These are phyloP conservation scores for Aquanectria penicillioides DNA, from an alignment of 2,329 filamentous ascomycete genomes.

Conservation along the genomic window DNA sequence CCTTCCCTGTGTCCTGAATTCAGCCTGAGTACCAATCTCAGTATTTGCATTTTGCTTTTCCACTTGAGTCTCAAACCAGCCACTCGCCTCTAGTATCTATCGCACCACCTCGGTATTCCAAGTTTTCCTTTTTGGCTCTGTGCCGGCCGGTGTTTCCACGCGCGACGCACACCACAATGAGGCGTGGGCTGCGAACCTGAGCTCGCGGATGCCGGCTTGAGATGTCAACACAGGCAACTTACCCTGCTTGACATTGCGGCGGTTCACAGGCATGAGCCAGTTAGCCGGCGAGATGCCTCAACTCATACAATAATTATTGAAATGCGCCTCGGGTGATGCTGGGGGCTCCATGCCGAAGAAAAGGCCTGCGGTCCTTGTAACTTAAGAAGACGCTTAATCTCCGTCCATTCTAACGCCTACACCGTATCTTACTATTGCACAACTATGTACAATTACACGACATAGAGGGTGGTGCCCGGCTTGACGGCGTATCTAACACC, in stretches of 20 bases:
- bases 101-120: not conserved
- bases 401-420: not conserved
- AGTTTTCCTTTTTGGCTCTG: not conserved
- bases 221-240: not conserved
- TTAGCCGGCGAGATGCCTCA: not conserved
- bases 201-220: not conserved
- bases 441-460: not conserved
- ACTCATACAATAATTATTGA: constrained; percentile 9
- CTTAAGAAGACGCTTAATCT: not conserved
- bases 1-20: too few relatives aligned
- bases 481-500: not conserved
- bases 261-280: not conserved
- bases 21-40: too few relatives aligned
- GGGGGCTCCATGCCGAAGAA: not conserved
- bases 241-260: not conserved
- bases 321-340: not conserved
- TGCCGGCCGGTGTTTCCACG: not conserved
- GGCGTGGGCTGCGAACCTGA: not conserved
- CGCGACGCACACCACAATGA: not conserved
- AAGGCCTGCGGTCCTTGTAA: constrained; percentile 1
- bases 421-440: not conserved
- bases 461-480: not conserved
- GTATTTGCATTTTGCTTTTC: too few relatives aligned
- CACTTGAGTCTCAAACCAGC: constrained; percentile 4
- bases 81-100: not conserved